Evolutionary conservation across 345 rosid species (phyloP).

Genomic region (Populus ilicifolia): DNA sequence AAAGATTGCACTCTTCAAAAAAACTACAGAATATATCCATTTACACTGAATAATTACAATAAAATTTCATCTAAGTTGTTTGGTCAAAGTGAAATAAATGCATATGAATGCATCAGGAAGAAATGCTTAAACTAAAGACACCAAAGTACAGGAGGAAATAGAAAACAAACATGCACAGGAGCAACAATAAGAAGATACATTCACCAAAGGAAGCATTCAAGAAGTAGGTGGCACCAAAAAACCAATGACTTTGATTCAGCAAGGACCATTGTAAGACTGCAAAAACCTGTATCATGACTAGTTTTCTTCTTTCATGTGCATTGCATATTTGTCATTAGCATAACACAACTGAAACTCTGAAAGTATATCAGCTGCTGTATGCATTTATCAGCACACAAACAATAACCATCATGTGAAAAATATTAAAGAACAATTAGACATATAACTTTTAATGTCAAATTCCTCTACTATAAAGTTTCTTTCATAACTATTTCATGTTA

Average conservation of each 20-base stretch:
- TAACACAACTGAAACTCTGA: too few species aligned
- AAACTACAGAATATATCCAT: conserved; percentile 10
- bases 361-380: too few species aligned
- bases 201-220: background rate
- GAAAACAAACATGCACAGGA: too few species aligned
- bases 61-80: conserved; percentile 7
- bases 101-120: background rate
- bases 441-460: too few species aligned
- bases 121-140: background rate
- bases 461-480: too few species aligned
- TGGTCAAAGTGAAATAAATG: background rate
- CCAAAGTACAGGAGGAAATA: background rate
- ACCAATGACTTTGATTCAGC: background rate
- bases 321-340: too few species aligned
- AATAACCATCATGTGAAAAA: too few species aligned
- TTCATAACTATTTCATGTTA: too few species aligned
- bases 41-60: conserved; percentile 12
- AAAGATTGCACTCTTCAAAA: conserved; percentile 16
- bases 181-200: background rate
- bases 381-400: too few species aligned
- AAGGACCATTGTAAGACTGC: background rate
- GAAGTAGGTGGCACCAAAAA: background rate
- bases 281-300: background rate
- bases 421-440: too few species aligned
- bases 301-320: too few species aligned